phyloP scores from a whole-genome alignment of 768 basidiomycete genomes.

The Auriscalpium microsporum region DNA sequence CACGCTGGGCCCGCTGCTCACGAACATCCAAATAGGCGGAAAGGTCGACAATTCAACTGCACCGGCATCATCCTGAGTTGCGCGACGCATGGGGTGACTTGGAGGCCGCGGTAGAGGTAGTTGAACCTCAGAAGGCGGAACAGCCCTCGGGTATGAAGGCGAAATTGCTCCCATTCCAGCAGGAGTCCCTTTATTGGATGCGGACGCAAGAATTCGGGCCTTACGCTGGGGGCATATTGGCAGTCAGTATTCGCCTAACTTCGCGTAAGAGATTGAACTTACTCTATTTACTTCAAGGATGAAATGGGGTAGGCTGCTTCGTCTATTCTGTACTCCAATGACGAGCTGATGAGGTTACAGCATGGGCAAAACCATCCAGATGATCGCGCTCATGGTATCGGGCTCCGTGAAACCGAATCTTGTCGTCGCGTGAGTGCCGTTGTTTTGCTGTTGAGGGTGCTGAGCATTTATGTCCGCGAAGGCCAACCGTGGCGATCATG shows the following conservation, averaged over 20 bases:
- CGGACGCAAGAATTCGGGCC: conserved; percentile 78
- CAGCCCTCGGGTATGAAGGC: conserved; percentile 83
- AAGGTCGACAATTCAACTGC: conserved; percentile 53
- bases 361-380: conserved; percentile 96
- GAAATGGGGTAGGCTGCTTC: conserved; percentile 72
- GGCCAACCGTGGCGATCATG: conserved; percentile 46
- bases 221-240: conserved; percentile 90
- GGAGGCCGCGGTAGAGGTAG: conserved; percentile 48
- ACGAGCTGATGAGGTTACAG: conserved; percentile 27
- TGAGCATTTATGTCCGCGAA: conserved; percentile 14
- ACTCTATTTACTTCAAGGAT: conserved; percentile 40
- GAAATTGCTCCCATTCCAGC: conserved; percentile 87
- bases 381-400: conserved; percentile 80
- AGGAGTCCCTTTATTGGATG: conserved; percentile 95
- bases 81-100: conserved; percentile 84
- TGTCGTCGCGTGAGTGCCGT: conserved; percentile 71
- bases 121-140: conserved; percentile 58
- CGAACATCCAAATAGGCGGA: conserved; percentile 45
- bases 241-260: conserved; percentile 40
- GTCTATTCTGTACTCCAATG: neutral
- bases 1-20: conserved; percentile 2
- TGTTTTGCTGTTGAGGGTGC: neutral
- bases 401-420: conserved; percentile 77
- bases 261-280: conserved; percentile 1
- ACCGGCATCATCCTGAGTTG: conserved; percentile 72